Evolutionary conservation across 148 eudicot species (phyloP).

Genomic region (Heliosperma pusillum): DNA sequence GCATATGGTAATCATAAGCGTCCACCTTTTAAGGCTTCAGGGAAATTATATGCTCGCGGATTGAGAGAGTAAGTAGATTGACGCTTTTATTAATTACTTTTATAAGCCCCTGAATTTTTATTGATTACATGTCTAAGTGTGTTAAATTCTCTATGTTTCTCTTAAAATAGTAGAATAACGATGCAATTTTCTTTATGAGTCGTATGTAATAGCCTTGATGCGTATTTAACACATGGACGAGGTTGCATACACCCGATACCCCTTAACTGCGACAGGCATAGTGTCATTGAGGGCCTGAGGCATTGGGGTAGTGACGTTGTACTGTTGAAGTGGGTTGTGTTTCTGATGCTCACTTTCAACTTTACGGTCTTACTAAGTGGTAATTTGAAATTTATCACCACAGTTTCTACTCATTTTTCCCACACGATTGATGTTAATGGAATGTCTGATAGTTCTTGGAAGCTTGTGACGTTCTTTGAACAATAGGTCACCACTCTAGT

Average conservation of each 20-base stretch:
- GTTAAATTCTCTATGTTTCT: neutral
- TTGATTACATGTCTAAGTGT: neutral
- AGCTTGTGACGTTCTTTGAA: neutral
- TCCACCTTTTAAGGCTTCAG: slow-evolving; percentile 81
- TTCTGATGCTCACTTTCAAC: neutral
- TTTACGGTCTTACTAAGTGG: slow-evolving; percentile 1
- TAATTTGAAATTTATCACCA: too few species aligned
- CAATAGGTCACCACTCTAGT: neutral
- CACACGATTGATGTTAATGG: neutral
- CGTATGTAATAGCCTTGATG: neutral
- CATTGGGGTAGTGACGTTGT: too few species aligned
- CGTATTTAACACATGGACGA: neutral
- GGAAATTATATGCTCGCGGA: slow-evolving; percentile 72
- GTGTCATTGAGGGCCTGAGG: too few species aligned
- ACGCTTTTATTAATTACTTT: neutral
- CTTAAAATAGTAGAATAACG: neutral
- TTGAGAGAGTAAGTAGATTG: slow-evolving; percentile 60
- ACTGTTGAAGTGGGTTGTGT: neutral
- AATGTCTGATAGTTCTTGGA: neutral
- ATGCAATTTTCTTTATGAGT: neutral
- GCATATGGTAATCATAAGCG: slow-evolving; percentile 66
- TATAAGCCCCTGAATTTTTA: neutral
- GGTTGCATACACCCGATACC: neutral
- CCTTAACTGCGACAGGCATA: too few species aligned
- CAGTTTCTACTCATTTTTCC: neutral